Base-by-base conservation (phyloP, 140 eudicot genomes). In the Stevia rebaudiana region DNA sequence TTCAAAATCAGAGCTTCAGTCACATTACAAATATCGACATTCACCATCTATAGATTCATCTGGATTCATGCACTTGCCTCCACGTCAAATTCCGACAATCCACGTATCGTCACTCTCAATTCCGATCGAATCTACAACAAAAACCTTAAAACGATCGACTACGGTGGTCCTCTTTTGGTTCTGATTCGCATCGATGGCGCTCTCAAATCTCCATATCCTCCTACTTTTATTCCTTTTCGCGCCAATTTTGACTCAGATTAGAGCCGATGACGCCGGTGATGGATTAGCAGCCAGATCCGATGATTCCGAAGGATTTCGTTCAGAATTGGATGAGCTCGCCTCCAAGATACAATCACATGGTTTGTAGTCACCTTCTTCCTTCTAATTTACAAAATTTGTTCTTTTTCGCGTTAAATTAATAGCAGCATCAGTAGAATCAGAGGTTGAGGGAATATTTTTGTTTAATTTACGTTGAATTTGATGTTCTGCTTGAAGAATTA, bases 321-420 rank as follows among this genome's bases (percentile, higher is more conserved):
- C 69, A 71, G 73, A 82, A 61, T 58, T 85, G 56, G 82, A 71
- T 36, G 73, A 81, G 23, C 90, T 89, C 46, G 74, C 72, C 60
- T 74, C 83, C 9, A 81, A 81, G 90, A 82, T 89, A 80, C 88
- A 67, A 21, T 37, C 74, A 5, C 86, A 85, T 15, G 96, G 96
- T 88, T 54, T 68, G 84, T 72, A 15, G 57, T 25, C 63, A 21
- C 57, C 24, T 33, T 21, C n/a, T 22, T 1, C 19, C 35, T 21
- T 24, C 9, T 19, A 11, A 74, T 57, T 30, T 59, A 33, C 50
- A 1, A 56, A 15, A 31, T 65, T 51, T 50, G 0, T 4, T 13
- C 2, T 6, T 54, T 51, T 52, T 11, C 8, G 11, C 3, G 5
- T 52, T 11, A 6, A 5, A 22, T 52, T 0, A 30, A 0, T 52